Base-by-base conservation (phyloP, 164 flowering plant species). In the Platanus orientalis region DNA sequence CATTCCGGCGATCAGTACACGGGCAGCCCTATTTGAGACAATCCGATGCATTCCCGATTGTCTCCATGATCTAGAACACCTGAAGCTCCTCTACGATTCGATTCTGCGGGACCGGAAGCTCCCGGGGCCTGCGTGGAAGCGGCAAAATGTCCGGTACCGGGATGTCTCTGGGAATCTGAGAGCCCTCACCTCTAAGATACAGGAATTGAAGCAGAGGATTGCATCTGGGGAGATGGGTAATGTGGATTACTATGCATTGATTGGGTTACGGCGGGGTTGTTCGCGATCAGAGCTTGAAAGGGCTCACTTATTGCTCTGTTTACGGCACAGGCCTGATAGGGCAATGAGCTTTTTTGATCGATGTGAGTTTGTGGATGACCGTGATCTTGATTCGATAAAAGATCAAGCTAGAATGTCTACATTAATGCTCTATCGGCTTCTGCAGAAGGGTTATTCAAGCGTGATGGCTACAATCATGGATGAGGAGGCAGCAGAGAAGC, bases 41-140 rank as follows among this genome's bases (percentile, higher is more conserved):
- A 78, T 90, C 5, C 73, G 98, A 5, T 88, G 91, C 69, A 62
- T 81, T 20, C 88, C 97, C 1, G 99, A 95, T 57, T 80, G 84
- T 23, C 77, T 92, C 21, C 99, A 90, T 23, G 99, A 95, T 60
- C 83, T 95, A 0, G 98, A 95, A 55, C 99, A 95, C 68, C 67
- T 92, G 50, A 92, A 88, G 59, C 87, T 95, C 16, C 76, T 95
- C 21, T 88, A 88, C 72, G 90, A 92, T 53, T 64, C 99, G 1
- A 87, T 95, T 27, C 54, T 95, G 13, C 76, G 97, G 0, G 97
- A 92, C 20, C 63, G 91, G 40, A 87, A 84, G 60, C 82, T 87
- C 4, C 93, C 97, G 0, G 97, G 99, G 0, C 96, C 97, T 7
- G 84, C 76, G 0, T 92, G 97, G 98, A 85, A 79, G 69, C 72